These are phyloP conservation scores for Anaeromyces robustus DNA, from an alignment of 192 early-diverging fungal species.

Conservation along the genomic window DNA sequence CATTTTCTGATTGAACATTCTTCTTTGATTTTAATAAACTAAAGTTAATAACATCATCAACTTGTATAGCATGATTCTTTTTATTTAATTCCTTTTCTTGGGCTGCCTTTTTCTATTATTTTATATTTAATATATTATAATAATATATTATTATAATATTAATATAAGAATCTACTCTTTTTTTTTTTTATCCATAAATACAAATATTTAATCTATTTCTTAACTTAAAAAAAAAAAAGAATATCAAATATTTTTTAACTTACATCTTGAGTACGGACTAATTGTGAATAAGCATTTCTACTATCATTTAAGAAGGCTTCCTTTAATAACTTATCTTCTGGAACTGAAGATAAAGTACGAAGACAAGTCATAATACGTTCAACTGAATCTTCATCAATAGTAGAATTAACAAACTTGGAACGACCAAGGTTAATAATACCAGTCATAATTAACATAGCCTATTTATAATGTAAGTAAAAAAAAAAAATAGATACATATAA, in stretches of 20 bases:
- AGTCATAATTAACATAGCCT: constrained; percentile 94
- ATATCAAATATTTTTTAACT: not conserved
- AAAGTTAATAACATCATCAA: constrained; percentile 79
- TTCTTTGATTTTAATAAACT: constrained; percentile 68
- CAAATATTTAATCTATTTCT: too few relatives aligned
- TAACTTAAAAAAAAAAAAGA: too few relatives aligned
- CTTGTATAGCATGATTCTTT: constrained; percentile 37
- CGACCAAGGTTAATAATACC: constrained; percentile 84
- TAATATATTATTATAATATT: too few relatives aligned
- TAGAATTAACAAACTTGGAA: constrained; percentile 63
- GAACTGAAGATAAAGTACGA: constrained; percentile 4
- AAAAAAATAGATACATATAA: not conserved
- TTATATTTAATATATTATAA: not conserved
- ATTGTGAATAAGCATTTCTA: constrained; percentile 42
- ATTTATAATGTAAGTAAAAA: not conserved
- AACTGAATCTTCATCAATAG: constrained; percentile 94
- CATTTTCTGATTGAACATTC: constrained; percentile 28
- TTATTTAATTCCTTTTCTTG: constrained; percentile 35
- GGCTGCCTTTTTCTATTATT: constrained; percentile 19
- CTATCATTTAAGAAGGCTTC: constrained; percentile 40
- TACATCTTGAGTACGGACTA: constrained; percentile 53
- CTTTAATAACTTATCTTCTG: constrained; percentile 3
- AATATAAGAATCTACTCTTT: too few relatives aligned
- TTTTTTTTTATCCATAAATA: too few relatives aligned
- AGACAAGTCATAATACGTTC: constrained; percentile 82